Conservation (phyloP, 2,329 filamentous ascomycete species). For the Aspergillus chevalieri region DNA sequence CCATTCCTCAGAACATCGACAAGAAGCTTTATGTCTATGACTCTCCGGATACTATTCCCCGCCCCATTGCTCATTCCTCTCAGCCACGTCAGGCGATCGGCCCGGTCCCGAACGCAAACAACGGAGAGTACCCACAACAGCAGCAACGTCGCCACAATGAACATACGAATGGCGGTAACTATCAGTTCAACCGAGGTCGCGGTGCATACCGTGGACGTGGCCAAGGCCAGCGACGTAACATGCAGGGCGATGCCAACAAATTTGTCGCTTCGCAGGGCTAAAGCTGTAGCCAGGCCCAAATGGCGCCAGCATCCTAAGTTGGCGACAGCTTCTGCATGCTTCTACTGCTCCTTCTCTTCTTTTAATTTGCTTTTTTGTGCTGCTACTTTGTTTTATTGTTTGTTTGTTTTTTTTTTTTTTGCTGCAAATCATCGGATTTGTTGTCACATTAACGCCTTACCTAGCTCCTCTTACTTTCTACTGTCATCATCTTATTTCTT, state of each 20-base stretch:
- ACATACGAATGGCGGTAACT: constrained; percentile 31
- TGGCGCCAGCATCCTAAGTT: constrained; percentile 24
- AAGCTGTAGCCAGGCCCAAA: constrained; percentile 22
- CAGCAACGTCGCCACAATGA: constrained; percentile 29
- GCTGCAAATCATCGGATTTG: background rate
- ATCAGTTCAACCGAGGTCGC: constrained; percentile 32
- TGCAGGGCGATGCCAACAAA: constrained; percentile 27
- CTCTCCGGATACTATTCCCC: constrained; percentile 86
- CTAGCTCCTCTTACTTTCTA: background rate
- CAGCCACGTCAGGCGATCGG: constrained; percentile 19
- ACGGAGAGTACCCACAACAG: constrained; percentile 21
- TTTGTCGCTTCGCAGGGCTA: constrained; percentile 22
- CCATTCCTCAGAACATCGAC: constrained; percentile 91
- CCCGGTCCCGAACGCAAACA: constrained; percentile 15
- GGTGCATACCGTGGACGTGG: constrained; percentile 41
- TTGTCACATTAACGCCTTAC: background rate
- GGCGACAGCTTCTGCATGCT: background rate
- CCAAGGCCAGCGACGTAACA: constrained; percentile 37
- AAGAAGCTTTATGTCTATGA: constrained; percentile 99
- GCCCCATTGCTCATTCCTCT: constrained; percentile 61
- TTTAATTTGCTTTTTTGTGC: background rate
- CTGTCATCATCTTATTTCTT: background rate
- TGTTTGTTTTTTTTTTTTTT: background rate
- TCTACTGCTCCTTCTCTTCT: background rate
- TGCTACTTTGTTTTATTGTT: background rate